Conservation (phyloP, 1,139 yeast species). For the Sugiyamaella paludigena region DNA sequence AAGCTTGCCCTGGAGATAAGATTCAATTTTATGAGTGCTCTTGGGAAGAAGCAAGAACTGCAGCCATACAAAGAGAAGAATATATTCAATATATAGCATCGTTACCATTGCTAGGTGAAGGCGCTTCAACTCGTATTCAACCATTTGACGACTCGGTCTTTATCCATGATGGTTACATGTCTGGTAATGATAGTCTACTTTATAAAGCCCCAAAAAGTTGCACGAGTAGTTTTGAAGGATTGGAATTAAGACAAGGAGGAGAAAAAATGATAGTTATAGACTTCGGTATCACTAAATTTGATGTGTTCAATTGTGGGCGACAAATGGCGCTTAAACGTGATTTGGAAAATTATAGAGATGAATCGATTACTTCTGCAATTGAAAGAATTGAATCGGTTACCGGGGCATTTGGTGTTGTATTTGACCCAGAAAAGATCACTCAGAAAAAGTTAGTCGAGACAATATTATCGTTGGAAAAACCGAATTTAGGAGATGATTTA, state of each 20-base stretch:
- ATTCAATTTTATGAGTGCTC: conserved; percentile 72
- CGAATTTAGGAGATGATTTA: conserved; percentile 62
- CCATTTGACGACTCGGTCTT: conserved; percentile 60
- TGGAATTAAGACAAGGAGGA: conserved; percentile 49
- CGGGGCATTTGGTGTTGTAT: conserved; percentile 62
- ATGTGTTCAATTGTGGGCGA: conserved; percentile 4
- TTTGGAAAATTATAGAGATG: neutral
- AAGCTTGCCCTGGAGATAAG: conserved; percentile 81
- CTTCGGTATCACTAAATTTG: conserved; percentile 36
- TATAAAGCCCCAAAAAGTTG: conserved; percentile 2
- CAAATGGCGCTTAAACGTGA: conserved; percentile 6
- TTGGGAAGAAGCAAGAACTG: conserved; percentile 9
- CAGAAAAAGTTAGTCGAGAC: conserved; percentile 63
- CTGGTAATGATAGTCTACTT: conserved; percentile 49
- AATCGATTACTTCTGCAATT: neutral
- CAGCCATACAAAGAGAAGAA: conserved; percentile 1
- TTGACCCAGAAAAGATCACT: conserved; percentile 54
- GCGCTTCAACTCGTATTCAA: neutral
- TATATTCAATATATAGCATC: conserved; percentile 1
- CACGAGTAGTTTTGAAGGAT: neutral
- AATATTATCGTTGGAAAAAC: conserved; percentile 69
- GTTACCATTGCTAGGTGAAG: neutral
- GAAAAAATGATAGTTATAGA: conserved; percentile 86
- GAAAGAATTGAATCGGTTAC: neutral
- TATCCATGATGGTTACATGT: conserved; percentile 44